Conservation (phyloP, 192 early-diverging fungal species). For the Backusella australiensis region DNA sequence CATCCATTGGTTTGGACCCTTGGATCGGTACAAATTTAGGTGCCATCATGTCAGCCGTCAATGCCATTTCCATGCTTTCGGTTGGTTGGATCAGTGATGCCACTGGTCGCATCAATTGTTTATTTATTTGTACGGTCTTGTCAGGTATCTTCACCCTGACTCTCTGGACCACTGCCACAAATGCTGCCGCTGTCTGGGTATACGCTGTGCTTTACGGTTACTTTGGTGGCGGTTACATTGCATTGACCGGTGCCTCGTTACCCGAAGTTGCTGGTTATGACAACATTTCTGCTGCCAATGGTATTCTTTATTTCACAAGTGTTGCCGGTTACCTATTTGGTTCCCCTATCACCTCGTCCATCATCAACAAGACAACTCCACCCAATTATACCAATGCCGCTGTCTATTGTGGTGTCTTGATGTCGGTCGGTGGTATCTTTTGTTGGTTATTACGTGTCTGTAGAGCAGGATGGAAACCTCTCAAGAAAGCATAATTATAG, state of each 20-base stretch:
- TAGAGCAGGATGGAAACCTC: constrained; percentile 16
- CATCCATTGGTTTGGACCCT: constrained; percentile 8
- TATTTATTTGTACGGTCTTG: not conserved
- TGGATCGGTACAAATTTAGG: constrained; percentile 8
- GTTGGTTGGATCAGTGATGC: constrained; percentile 14
- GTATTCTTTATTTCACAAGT: constrained; percentile 38
- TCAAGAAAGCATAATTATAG: not conserved
- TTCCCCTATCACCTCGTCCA: constrained; percentile 36
- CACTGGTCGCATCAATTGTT: not conserved
- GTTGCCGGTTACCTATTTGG: constrained; percentile 40
- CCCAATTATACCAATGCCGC: constrained; percentile 17
- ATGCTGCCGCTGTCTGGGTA: constrained; percentile 16
- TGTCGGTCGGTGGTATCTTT: constrained; percentile 16
- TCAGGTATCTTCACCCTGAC: not conserved
- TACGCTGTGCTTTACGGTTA: constrained; percentile 45
- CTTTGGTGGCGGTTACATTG: constrained; percentile 45
- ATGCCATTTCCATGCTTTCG: constrained; percentile 18
- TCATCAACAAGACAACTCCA: constrained; percentile 16
- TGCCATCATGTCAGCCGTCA: constrained; percentile 21
- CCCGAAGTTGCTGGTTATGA: constrained; percentile 40
- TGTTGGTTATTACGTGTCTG: constrained; percentile 12
- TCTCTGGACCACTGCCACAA: not conserved
- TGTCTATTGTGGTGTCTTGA: constrained; percentile 13
- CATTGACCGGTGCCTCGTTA: constrained; percentile 32
- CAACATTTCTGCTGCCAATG: constrained; percentile 30